Evolutionary conservation across 306 rosid genomes (phyloP), one percentile per base, ranked within the genome.

Genomic region (Vigna nakashimae): DNA sequence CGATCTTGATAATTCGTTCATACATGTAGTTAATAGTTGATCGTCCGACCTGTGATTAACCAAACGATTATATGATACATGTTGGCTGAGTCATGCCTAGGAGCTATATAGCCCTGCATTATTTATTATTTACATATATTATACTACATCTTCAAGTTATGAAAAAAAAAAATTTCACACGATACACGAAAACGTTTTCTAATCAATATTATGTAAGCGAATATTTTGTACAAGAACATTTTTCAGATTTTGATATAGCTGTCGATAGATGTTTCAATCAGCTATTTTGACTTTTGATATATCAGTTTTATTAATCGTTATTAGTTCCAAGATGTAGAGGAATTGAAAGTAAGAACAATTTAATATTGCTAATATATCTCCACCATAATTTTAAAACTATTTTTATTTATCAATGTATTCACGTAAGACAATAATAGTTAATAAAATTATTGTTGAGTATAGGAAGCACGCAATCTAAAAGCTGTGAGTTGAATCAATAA

Each of bases 201-300:
- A 40, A 65, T 40, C 71, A 65, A 28, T 69, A 49, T 16, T 49
- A 69, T 15, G 74, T 49, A 69, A 50, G 59, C 60, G 5, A 69
- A 69, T 69, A 49, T 26, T 30, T 50, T 60, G 46, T 16, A 1
- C 10, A n/a, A 43, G n/a, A 50, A 18, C 45, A 30, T 9, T 49
- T 69, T 49, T 30, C 62, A 32, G 17, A 70, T 70, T 32, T 51
- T 51, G 50, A 32, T 70, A 0, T 17, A 48, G 10, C n/a, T 6
- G 9, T 8, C 45, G 2, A 0, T 43, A 11, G 0, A 40, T 42
- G 43, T 8, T 69, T 48, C 38, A 51, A 50, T 9, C 11, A 2
- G n/a, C 17, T 24, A 4, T 15, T 9, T 69, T 30, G 6, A 69
- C 18, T 30, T 20, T 55, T 7, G 2, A 52, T 6, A 22, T 26